Evolutionary conservation across 1,139 yeast genomes (phyloP).

Genomic region (Geotrichum australiense): DNA sequence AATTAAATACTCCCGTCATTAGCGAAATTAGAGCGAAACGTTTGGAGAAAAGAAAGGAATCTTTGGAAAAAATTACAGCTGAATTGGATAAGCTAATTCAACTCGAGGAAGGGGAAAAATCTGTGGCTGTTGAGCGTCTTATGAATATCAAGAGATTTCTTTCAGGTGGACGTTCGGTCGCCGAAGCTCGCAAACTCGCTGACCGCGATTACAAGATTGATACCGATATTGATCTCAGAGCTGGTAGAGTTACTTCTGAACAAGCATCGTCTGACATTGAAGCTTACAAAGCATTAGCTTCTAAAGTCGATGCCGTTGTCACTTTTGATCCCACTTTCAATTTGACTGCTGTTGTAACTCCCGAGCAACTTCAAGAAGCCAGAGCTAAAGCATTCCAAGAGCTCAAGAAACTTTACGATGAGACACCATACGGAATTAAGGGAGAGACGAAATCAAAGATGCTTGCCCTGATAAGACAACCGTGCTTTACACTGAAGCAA

Average conservation of each 20-base stretch:
- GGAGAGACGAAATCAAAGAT: slow-evolving; percentile 17
- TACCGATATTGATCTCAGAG: slow-evolving; percentile 42
- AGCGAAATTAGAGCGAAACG: slow-evolving; percentile 38
- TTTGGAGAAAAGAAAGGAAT: slow-evolving; percentile 35
- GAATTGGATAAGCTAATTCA: slow-evolving; percentile 22
- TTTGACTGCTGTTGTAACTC: slow-evolving; percentile 21
- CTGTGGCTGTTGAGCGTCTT: slow-evolving; percentile 46
- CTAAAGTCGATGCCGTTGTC: slow-evolving; percentile 23
- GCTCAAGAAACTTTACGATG: slow-evolving; percentile 11
- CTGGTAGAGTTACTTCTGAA: slow-evolving; percentile 27
- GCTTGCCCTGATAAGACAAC: slow-evolving; percentile 21
- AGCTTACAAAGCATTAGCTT: slow-evolving; percentile 32
- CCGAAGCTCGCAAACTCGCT: slow-evolving; percentile 54
- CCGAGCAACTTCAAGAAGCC: slow-evolving; percentile 33
- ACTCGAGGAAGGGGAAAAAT: slow-evolving; percentile 33
- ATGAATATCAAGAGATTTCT: slow-evolving; percentile 44
- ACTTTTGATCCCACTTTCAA: slow-evolving; percentile 24
- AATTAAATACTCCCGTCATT: slow-evolving; percentile 48
- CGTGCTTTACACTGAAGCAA: slow-evolving; percentile 37
- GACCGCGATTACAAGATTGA: slow-evolving; percentile 48
- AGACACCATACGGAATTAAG: slow-evolving; percentile 14
- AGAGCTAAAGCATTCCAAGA: slow-evolving; percentile 29
- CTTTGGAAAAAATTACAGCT: slow-evolving; percentile 27
- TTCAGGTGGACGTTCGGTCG: slow-evolving; percentile 37
- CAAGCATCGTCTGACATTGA: slow-evolving; percentile 30